These are phyloP conservation scores for Debaryomyces maramus DNA, from an alignment of 805 yeast genomes.

Conservation along the genomic window DNA sequence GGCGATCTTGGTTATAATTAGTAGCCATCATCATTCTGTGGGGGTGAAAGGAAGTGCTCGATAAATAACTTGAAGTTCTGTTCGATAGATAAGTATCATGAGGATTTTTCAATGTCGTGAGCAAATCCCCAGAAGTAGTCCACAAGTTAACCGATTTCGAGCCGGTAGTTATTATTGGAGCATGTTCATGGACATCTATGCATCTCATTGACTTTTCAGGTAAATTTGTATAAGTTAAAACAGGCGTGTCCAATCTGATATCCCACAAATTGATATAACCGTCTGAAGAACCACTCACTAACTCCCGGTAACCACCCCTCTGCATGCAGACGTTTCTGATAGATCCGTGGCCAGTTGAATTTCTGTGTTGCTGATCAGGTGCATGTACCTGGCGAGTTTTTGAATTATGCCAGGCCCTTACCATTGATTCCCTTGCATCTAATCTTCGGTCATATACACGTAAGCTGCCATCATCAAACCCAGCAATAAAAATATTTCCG, in stretches of 20 bases:
- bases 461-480: constrained; percentile 86
- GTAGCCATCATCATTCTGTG: constrained; percentile 93
- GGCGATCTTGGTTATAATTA: constrained; percentile 74
- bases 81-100: constrained; percentile 44
- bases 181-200: constrained; percentile 90
- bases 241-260: constrained; percentile 71
- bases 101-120: constrained; percentile 60
- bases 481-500: constrained; percentile 86
- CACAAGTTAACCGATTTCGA: constrained; percentile 76
- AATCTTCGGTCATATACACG: constrained; percentile 89
- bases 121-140: constrained; percentile 79
- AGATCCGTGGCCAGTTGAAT: constrained; percentile 43
- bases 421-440: constrained; percentile 83
- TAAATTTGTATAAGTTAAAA: constrained; percentile 61
- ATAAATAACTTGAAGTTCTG: constrained; percentile 54
- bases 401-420: constrained; percentile 66
- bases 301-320: constrained; percentile 91
- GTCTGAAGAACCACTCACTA: constrained; percentile 78
- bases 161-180: constrained; percentile 90
- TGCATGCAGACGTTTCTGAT: constrained; percentile 89
- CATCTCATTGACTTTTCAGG: constrained; percentile 55
- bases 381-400: constrained; percentile 20
- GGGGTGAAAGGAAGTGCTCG: constrained; percentile 80
- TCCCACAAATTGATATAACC: constrained; percentile 92
- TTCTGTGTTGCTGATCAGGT: constrained; percentile 19